Evolutionary conservation across 2,329 filamentous ascomycete genomes (phyloP).

Genomic region (Xylariomycetidae sp.): DNA sequence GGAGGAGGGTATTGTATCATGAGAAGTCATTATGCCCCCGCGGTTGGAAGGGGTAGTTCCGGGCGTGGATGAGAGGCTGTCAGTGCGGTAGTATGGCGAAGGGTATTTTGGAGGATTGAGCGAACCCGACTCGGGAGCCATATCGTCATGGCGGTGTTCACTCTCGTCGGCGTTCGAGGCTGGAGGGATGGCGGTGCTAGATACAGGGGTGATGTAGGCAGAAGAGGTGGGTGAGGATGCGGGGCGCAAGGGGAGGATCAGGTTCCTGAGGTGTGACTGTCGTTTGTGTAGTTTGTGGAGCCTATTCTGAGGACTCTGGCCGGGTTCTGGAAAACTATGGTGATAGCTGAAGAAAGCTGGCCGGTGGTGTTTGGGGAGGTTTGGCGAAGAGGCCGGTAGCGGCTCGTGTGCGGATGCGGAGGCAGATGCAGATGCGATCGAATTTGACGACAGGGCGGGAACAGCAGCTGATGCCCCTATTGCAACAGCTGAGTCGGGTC

Average conservation of each 20-base stretch:
- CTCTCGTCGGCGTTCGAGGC: conserved; percentile 13
- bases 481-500: no score
- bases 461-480: no score
- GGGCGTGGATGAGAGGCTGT: conserved; percentile 44
- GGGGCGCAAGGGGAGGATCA: conserved; percentile 8
- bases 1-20: conserved; percentile 37
- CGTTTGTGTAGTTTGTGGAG: conserved; percentile 14
- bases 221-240: conserved; percentile 10
- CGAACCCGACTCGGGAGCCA: conserved; percentile 14
- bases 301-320: conserved; percentile 6
- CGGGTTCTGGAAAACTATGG: conserved; percentile 8
- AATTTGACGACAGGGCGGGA: no score
- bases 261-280: conserved; percentile 13
- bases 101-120: conserved; percentile 20
- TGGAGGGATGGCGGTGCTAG: conserved; percentile 7
- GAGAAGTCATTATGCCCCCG: conserved; percentile 43
- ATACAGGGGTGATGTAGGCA: conserved; percentile 5
- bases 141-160: conserved; percentile 17
- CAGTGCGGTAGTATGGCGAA: conserved; percentile 34
- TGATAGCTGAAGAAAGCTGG: conserved; percentile 11
- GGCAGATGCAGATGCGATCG: conserved; percentile 8
- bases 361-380: conserved; percentile 13
- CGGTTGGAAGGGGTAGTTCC: conserved; percentile 35
- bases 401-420: conserved; percentile 9
- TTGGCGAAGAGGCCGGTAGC: conserved; percentile 13